Conservation (phyloP, 768 basidiomycete genomes). For the Butyriboletus loyo region DNA sequence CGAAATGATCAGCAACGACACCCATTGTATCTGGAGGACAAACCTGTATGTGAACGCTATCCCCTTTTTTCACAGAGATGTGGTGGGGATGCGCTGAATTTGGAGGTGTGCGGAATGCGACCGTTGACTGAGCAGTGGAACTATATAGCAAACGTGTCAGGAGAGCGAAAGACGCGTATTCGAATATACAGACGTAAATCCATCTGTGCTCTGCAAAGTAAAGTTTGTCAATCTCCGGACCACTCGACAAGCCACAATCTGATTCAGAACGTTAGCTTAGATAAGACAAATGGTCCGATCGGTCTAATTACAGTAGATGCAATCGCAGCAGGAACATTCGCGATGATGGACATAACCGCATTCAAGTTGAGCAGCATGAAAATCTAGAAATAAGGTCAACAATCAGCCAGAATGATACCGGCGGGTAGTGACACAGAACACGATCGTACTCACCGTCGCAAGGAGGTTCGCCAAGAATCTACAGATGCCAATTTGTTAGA, state of each 20-base stretch:
- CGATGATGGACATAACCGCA: conserved; percentile 70
- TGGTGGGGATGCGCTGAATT: conserved; percentile 26
- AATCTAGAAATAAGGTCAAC: conserved; percentile 23
- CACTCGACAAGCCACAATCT: conserved; percentile 63
- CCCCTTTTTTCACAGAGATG: conserved; percentile 36
- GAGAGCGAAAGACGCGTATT: conserved; percentile 21
- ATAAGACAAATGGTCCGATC: background rate
- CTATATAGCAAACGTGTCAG: conserved; percentile 27
- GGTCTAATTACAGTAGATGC: conserved; percentile 52
- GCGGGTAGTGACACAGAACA: background rate
- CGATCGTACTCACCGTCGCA: conserved; percentile 38
- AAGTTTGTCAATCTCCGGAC: conserved; percentile 68
- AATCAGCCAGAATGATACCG: background rate
- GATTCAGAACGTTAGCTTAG: background rate
- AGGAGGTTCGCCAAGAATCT: conserved; percentile 68
- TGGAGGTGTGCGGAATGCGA: conserved; percentile 55
- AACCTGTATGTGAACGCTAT: conserved; percentile 64
- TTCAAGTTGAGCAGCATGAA: conserved; percentile 71
- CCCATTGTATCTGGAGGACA: background rate
- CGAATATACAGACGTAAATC: conserved; percentile 46
- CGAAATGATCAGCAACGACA: background rate
- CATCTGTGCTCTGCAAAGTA: conserved; percentile 44
- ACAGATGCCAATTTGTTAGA: conserved; percentile 5
- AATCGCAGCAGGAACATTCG: conserved; percentile 70
- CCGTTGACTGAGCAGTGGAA: conserved; percentile 45